A percentile compares a stretch with the other conserved stretches of the same genome.
These are phyloP conservation scores for Solidago caesia DNA, from an alignment of 129 eudicot genomes.

Conservation along the genomic window DNA sequence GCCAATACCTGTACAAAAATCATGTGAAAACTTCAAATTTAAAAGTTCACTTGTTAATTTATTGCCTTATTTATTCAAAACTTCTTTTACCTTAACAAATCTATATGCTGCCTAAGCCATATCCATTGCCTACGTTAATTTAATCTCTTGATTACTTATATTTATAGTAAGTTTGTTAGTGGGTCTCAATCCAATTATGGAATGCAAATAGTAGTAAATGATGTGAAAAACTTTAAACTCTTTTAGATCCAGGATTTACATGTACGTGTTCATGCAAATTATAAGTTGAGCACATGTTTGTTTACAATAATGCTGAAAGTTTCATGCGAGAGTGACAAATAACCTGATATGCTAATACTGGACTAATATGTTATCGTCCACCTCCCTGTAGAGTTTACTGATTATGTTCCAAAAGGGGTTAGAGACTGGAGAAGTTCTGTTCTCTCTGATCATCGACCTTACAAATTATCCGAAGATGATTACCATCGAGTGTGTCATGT, in stretches of 20 bases:
- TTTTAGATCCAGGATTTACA: too few relatives aligned
- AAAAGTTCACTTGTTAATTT: background rate
- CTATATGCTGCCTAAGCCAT: background rate
- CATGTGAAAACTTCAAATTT: background rate
- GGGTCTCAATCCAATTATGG: background rate
- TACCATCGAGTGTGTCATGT: slow-evolving; percentile 61
- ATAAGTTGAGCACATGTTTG: too few relatives aligned
- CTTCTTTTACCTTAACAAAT: background rate
- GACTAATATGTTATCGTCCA: background rate
- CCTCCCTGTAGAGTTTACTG: slow-evolving; percentile 45
- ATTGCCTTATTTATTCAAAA: background rate
- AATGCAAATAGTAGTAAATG: slow-evolving; percentile 6
- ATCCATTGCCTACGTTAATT: background rate
- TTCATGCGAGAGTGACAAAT: background rate
- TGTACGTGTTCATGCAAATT: background rate
- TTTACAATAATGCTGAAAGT: background rate
- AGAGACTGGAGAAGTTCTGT: slow-evolving; percentile 33
- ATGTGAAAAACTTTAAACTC: too few relatives aligned
- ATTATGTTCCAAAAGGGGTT: slow-evolving; percentile 29
- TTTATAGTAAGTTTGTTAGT: background rate
- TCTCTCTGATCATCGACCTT: slow-evolving; percentile 83
- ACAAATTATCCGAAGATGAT: slow-evolving; percentile 57
- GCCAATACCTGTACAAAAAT: slow-evolving; percentile 11
- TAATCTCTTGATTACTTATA: background rate
- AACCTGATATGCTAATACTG: background rate